These are phyloP conservation scores for Thermoascus crustaceus DNA, from an alignment of 2,329 filamentous ascomycete species.

Conservation along the genomic window DNA sequence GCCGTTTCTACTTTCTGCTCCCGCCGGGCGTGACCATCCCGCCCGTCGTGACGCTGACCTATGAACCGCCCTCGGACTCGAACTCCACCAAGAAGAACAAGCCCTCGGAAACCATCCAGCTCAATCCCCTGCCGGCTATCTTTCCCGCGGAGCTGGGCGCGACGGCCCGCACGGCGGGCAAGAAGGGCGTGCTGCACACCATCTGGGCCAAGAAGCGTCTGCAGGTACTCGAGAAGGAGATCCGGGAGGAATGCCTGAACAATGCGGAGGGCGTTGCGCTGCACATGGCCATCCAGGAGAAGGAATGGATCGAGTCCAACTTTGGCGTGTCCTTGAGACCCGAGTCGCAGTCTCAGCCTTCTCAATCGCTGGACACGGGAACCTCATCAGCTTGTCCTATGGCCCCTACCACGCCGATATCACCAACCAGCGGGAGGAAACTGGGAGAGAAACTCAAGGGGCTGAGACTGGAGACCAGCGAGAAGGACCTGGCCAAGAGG, in stretches of 20 bases:
- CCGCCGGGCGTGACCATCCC: constrained; percentile 65
- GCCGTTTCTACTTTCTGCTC: constrained; percentile 72
- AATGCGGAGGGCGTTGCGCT: constrained; percentile 77
- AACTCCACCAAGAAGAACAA: constrained; percentile 31
- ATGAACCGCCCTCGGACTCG: constrained; percentile 38
- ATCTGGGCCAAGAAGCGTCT: constrained; percentile 83
- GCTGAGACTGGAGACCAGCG: constrained; percentile 66
- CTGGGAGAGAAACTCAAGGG: constrained; percentile 73
- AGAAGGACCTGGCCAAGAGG: constrained; percentile 52
- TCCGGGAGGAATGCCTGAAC: constrained; percentile 60
- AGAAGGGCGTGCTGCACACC: constrained; percentile 77
- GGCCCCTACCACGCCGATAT: constrained; percentile 50
- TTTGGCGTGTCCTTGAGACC: constrained; percentile 55
- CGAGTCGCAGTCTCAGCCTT: constrained; percentile 24
- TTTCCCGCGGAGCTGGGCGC: constrained; percentile 68
- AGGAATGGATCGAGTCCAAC: constrained; percentile 74
- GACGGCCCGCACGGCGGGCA: constrained; percentile 57
- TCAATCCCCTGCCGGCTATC: constrained; percentile 79
- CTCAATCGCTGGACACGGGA: constrained; percentile 15
- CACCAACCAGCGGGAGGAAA: constrained; percentile 57
- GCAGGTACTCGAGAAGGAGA: constrained; percentile 66
- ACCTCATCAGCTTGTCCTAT: constrained; percentile 22
- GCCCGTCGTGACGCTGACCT: constrained; percentile 58
- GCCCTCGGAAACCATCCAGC: constrained; percentile 51
- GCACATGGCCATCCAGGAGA: constrained; percentile 76